Conservation (phyloP, 108 stramenopile species). For the Nitzschia palea region DNA sequence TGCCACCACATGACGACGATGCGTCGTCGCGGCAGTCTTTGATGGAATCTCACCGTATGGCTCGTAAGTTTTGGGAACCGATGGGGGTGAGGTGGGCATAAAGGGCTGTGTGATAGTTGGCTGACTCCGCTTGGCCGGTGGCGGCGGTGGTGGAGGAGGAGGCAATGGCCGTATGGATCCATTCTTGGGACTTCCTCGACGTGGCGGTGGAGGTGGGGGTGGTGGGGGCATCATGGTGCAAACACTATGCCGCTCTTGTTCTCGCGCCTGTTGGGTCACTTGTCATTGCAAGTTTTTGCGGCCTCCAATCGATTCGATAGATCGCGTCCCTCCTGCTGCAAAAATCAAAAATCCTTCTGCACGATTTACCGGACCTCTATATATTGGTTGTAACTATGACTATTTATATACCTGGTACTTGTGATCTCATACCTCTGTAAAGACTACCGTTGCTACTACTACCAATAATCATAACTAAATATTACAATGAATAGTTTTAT, state of each 20-base stretch:
- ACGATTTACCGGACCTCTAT: too few species aligned
- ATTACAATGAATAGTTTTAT: too few species aligned
- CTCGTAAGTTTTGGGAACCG: conserved; percentile 1
- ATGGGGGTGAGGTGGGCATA: neutral
- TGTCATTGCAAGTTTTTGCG: too few species aligned
- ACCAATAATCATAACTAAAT: too few species aligned
- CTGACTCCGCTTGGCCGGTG: neutral
- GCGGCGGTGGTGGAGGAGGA: conserved; percentile 3
- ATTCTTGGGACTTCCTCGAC: neutral
- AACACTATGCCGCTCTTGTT: neutral
- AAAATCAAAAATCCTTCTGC: neutral
- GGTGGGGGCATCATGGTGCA: conserved; percentile 1
- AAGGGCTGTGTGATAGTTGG: neutral
- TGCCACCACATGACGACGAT: neutral
- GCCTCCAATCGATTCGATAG: neutral
- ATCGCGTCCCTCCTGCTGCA: neutral
- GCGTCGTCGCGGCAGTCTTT: neutral
- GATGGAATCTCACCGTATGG: conserved; percentile 7
- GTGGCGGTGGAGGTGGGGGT: neutral
- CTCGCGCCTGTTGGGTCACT: neutral
- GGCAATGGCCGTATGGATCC: neutral
- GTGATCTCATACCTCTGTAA: too few species aligned
- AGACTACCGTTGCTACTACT: too few species aligned
- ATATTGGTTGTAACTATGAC: too few species aligned
- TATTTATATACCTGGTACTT: too few species aligned